phyloP scores from a whole-genome alignment of 1,139 yeast genomes.

The Waltiozyma solani region DNA sequence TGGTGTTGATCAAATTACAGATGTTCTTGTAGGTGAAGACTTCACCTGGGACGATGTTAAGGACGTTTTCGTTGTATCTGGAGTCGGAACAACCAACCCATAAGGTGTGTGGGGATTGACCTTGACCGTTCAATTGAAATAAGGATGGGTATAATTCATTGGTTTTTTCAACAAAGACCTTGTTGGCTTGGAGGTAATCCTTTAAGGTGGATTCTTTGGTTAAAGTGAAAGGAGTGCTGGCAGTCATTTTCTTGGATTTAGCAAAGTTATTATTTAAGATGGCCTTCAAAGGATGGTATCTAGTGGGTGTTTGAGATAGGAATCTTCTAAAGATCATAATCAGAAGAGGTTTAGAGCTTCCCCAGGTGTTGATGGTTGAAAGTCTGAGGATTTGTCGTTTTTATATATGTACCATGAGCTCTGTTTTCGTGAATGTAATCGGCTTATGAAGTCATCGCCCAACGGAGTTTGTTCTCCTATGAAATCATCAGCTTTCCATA shows the following conservation, averaged over 20 bases:
- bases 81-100: constrained; percentile 98
- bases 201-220: constrained; percentile 46
- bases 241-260: constrained; percentile 8
- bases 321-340: background rate
- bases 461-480: background rate
- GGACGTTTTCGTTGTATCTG: constrained; percentile 72
- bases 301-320: background rate
- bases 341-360: background rate
- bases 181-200: constrained; percentile 62
- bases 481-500: background rate
- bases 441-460: background rate
- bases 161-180: constrained; percentile 52
- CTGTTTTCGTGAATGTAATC: background rate
- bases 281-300: background rate
- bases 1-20: constrained; percentile 68
- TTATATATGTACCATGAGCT: background rate
- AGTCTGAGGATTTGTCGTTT: background rate
- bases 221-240: constrained; percentile 40
- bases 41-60: constrained; percentile 87
- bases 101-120: constrained; percentile 87
- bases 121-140: constrained; percentile 64
- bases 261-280: constrained; percentile 2
- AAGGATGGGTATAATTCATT: constrained; percentile 52
- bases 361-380: background rate
- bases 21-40: constrained; percentile 89